Evolutionary conservation across 2,329 filamentous ascomycete species (phyloP), one percentile per base, ranked within the genome.

Genomic region (Myriosclerotinia scirpicola): DNA sequence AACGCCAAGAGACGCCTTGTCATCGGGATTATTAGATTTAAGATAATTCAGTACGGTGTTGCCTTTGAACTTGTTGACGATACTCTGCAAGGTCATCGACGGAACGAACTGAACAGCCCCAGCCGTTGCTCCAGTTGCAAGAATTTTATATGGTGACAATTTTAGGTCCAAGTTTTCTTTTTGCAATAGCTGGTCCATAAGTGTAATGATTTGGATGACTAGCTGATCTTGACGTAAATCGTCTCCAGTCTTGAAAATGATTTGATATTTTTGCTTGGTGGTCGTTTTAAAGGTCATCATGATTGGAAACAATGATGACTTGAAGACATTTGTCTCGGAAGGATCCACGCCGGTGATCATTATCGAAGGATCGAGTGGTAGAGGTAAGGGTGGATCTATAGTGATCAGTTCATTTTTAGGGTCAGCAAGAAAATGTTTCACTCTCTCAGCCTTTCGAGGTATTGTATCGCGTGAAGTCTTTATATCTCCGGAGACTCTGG

Each of bases 141-240:
- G 85, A 70, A 98, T 97, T 73, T 94, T 94, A 81, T 99, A 99
- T 0, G 95, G 95, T 0, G 94, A 94, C 1, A 99, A 84, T 76
- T 96, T 97, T 54, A 99, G 84, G 75, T 99, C 95, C 12, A 99
- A 83, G 69, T 99, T 98, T 76, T 99, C 95, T 75, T 98, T 97
- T 68, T 92, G 91, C 5, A 99, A 84, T 1, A 99, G 86, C 67
- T 94, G 91, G 74, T 99, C 95, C 95, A 99, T 99, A 20, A 99
- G 84, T 0, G 92, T 96, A 77, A 99, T 97, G 75, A 98, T 98
- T 75, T 92, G 95, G 65, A 99, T 96, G 46, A 99, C 94, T 2
- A 99, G 86, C 76, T 99, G 95, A 75, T 99, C 95, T 78, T 99
- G 95, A 17, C 95, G 90, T 62, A 99, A 83, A 76, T 99, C 95